Conservation (phyloP, 768 basidiomycete species). For the Leccinum variicolor region DNA sequence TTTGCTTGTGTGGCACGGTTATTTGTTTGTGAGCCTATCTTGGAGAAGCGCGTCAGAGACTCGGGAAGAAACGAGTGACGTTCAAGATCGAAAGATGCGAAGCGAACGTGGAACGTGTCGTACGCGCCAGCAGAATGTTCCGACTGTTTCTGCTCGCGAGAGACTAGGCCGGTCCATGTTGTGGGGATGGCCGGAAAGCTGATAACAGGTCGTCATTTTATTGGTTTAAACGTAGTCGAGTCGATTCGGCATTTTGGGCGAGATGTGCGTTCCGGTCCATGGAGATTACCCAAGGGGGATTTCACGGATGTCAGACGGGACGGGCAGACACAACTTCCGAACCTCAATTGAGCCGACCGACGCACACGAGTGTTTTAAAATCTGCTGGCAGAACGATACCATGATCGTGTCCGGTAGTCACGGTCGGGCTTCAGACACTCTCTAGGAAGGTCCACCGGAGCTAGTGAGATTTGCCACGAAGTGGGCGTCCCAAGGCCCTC, state of each 20-base stretch:
- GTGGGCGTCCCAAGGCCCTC: neutral
- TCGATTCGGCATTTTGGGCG: too few relatives aligned
- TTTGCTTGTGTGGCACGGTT: neutral
- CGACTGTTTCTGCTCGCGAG: neutral
- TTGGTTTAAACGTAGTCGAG: neutral
- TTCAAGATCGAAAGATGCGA: constrained; percentile 7
- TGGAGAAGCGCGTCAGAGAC: neutral
- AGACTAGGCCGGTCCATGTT: neutral
- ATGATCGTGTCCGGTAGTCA: constrained; percentile 2
- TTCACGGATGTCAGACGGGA: neutral
- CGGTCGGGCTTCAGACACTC: neutral
- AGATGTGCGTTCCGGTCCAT: neutral
- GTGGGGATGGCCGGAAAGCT: neutral
- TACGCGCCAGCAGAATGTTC: neutral
- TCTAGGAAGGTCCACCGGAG: neutral
- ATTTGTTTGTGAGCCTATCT: neutral
- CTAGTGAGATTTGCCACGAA: neutral
- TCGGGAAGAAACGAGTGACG: neutral
- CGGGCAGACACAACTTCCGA: neutral
- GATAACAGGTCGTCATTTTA: neutral
- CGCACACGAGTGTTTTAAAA: constrained; percentile 6
- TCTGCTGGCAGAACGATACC: neutral
- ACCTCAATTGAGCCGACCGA: constrained; percentile 13
- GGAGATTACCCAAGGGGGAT: neutral
- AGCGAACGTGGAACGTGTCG: neutral